Conservation (phyloP, 1,139 yeast species). For the Trichomonascaceae sp. region DNA sequence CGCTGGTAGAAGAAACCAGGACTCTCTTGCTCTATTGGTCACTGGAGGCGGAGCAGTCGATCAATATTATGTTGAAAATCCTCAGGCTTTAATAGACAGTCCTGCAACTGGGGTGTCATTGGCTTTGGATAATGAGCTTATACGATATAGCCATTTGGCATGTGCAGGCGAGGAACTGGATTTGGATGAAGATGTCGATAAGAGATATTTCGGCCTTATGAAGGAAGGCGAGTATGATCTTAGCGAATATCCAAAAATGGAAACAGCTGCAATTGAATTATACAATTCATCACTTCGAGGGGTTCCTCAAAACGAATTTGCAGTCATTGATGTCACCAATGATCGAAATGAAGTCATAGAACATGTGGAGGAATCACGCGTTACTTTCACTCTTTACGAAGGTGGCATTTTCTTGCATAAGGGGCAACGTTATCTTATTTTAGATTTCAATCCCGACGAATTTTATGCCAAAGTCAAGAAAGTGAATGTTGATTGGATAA, state of each 20-base stretch:
- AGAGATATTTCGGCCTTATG: conserved; percentile 43
- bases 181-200: conserved; percentile 47
- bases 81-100: conserved; percentile 51
- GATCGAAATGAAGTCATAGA: conserved; percentile 72
- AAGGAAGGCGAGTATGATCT: not conserved
- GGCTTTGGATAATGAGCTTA: conserved; percentile 49
- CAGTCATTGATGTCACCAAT: conserved; percentile 83
- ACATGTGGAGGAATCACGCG: conserved; percentile 83
- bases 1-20: conserved; percentile 69
- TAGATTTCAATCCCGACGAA: conserved; percentile 72
- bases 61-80: conserved; percentile 71
- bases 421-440: conserved; percentile 80
- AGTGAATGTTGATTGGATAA: conserved; percentile 90
- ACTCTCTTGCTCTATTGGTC: conserved; percentile 74
- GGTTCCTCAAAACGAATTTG: conserved; percentile 64
- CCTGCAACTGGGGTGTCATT: conserved; percentile 38
- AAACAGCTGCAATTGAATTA: conserved; percentile 63
- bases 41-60: conserved; percentile 84
- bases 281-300: conserved; percentile 64
- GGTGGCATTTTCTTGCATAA: conserved; percentile 95
- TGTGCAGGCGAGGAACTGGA: conserved; percentile 92
- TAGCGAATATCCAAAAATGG: not conserved
- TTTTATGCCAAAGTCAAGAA: conserved; percentile 76
- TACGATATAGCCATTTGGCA: conserved; percentile 78
- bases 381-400: conserved; percentile 86